Percentiles rank a stretch among this genome's conserved stretches.
Conservation (phyloP, 768 basidiomycete genomes). For the Boletus rubescentipes region DNA sequence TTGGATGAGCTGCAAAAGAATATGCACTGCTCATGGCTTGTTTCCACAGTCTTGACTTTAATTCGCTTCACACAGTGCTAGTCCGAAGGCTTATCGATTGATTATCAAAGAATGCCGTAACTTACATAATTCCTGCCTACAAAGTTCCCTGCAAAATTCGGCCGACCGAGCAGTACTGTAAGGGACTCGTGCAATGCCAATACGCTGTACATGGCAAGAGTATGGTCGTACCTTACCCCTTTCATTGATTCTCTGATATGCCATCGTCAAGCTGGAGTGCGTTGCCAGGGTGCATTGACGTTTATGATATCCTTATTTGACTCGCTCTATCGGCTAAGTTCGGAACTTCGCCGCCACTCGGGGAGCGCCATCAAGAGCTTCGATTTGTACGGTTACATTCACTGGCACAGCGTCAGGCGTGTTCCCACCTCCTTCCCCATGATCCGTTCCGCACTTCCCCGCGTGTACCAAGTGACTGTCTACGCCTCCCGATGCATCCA, state of each 20-base stretch:
- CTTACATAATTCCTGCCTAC: neutral
- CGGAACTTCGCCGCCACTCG: too few species aligned
- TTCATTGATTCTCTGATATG: neutral
- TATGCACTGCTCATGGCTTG: neutral
- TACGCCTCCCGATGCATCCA: conserved; percentile 16
- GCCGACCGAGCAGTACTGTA: too few species aligned
- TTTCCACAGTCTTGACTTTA: neutral
- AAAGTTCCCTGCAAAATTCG: too few species aligned
- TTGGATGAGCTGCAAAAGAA: neutral
- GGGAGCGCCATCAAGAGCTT: too few species aligned
- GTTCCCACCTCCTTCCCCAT: neutral
- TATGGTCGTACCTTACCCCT: neutral
- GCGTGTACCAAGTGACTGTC: neutral
- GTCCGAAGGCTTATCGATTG: neutral
- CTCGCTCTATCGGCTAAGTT: too few species aligned
- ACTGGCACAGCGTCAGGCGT: neutral
- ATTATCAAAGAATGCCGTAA: neutral
- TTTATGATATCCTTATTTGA: too few species aligned
- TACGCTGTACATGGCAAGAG: too few species aligned
- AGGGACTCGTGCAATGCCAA: too few species aligned
- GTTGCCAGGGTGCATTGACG: neutral
- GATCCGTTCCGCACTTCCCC: neutral
- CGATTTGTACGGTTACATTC: too few species aligned
- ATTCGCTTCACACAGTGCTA: too few species aligned
- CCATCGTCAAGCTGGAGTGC: neutral